Percentiles rank a stretch among this genome's conserved stretches.
phyloP scores from a whole-genome alignment of 345 rosid species.

The Draba incana region DNA sequence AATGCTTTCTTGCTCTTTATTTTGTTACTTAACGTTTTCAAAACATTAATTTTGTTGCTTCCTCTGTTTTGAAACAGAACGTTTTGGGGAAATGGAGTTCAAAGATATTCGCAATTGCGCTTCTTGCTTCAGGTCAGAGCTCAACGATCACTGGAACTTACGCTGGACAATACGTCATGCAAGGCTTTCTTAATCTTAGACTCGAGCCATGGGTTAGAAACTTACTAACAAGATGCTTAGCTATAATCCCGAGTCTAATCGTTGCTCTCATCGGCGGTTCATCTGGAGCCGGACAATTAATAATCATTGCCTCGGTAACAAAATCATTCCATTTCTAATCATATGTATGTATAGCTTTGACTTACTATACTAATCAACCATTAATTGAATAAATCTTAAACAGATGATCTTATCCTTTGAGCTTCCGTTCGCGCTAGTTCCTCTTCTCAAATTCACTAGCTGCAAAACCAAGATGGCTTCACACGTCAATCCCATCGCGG shows the following conservation, averaged over 20 bases:
- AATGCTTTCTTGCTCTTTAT: neutral
- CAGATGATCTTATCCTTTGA: constrained; percentile 97
- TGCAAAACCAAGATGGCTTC: constrained; percentile 85
- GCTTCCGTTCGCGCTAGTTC: constrained; percentile 90
- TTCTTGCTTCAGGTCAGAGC: constrained; percentile 96
- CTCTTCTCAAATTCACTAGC: constrained; percentile 94
- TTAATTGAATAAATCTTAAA: neutral
- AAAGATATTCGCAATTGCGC: constrained; percentile 84
- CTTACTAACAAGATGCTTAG: constrained; percentile 81
- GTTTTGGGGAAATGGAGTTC: constrained; percentile 98
- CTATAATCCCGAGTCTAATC: constrained; percentile 89
- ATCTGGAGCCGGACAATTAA: constrained; percentile 84
- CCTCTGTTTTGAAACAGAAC: constrained; percentile 60
- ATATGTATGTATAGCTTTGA: neutral
- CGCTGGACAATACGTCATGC: constrained; percentile 99
- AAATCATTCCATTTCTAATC: constrained; percentile 9
- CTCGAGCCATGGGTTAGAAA: constrained; percentile 85
- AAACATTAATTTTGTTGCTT: neutral
- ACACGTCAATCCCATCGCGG: constrained; percentile 60
- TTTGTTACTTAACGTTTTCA: neutral
- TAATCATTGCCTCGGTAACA: constrained; percentile 89
- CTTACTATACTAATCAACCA: neutral
- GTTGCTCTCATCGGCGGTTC: constrained; percentile 92
- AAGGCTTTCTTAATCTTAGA: constrained; percentile 87
- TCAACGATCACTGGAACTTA: constrained; percentile 98